Percentiles rank a stretch among this genome's conserved stretches.
These are phyloP conservation scores for Haplosporangium sp. DNA, from an alignment of 371 early-diverging fungal species.

Conservation along the genomic window DNA sequence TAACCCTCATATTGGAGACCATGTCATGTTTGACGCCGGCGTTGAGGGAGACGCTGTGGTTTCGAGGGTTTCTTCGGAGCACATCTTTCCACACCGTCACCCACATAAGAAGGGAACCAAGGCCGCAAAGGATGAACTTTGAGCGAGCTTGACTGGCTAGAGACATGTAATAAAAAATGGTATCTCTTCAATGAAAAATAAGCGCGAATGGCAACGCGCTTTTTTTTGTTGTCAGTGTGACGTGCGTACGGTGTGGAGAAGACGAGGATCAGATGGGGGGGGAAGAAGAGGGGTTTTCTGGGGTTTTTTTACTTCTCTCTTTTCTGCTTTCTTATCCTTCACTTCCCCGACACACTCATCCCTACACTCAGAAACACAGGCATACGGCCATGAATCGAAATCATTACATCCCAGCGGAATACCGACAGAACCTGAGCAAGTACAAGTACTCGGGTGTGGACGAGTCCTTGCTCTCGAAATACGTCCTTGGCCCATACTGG, in stretches of 20 bases:
- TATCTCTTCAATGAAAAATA: too few species aligned
- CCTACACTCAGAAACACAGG: too few species aligned
- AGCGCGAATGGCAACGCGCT: too few species aligned
- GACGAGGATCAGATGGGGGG: too few species aligned
- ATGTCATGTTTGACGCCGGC: constrained; percentile 23
- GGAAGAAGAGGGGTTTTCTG: background rate
- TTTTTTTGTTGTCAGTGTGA: background rate
- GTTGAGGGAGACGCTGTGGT: constrained; percentile 22
- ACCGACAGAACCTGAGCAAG: constrained; percentile 73
- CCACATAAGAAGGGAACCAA: background rate
- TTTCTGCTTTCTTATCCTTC: background rate
- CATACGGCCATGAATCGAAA: constrained; percentile 26
- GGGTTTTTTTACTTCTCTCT: background rate
- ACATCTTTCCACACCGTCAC: background rate
- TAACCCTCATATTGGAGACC: constrained; percentile 8
- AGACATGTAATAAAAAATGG: too few species aligned
- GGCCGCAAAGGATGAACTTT: background rate
- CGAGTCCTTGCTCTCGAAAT: constrained; percentile 89
- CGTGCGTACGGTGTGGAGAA: constrained; percentile 8
- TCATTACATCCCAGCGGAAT: constrained; percentile 60
- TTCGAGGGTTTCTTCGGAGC: constrained; percentile 15
- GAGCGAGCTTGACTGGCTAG: background rate
- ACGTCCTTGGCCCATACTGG: constrained; percentile 93
- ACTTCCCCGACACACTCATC: too few species aligned
- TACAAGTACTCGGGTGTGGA: constrained; percentile 90